Base-by-base conservation (phyloP, 352 stramenopile species). In the Albugo laibachii region DNA sequence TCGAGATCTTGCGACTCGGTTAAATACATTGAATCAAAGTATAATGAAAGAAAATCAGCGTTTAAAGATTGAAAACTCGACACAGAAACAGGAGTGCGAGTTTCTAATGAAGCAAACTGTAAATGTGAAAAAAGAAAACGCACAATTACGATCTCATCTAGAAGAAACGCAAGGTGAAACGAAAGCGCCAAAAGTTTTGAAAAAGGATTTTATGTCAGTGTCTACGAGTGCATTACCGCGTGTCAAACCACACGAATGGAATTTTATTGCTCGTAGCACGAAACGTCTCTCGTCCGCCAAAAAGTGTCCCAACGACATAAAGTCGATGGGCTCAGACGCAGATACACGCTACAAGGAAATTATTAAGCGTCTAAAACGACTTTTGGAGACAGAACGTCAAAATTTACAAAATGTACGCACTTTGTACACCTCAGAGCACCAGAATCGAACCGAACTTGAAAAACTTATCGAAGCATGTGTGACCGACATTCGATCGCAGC, bases 91-190 rank as follows among this genome's bases (percentile, higher is more conserved):
- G 50, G 86, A 96, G 62, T 68, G 86, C n/a, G 80, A 95, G 51
- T 95, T 93, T 41, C 73, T 96, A 18, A 80, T 96, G 13, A 83
- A 83, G 54, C 80, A 96, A 57, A 76, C 95, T 14, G 85, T 95
- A 24, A 73, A 61, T 2, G 77, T 89, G 31, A 94, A 93, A 58
- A 95, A 95, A 54, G 85, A 96, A 48, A 95, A 94, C 36, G 75
- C 78, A 27, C 65, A 71, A 13, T 53, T 94, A 2, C 59, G 80
- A 36, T 61, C 70, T 48, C 72, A 81, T 42, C 52, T 72, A 20
- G 70, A 84, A 2, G 46, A 48, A 13, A 45, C 78, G 35, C 74
- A 70, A 20, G 55, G 64, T 34, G 62, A 91, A 18, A 13, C 84
- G 13, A 58, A 83, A 37, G 56, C 66, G 31, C 48, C 70, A 38